Base-by-base conservation (phyloP, 2,329 filamentous ascomycete species). In the Cordyceps militaris region DNA sequence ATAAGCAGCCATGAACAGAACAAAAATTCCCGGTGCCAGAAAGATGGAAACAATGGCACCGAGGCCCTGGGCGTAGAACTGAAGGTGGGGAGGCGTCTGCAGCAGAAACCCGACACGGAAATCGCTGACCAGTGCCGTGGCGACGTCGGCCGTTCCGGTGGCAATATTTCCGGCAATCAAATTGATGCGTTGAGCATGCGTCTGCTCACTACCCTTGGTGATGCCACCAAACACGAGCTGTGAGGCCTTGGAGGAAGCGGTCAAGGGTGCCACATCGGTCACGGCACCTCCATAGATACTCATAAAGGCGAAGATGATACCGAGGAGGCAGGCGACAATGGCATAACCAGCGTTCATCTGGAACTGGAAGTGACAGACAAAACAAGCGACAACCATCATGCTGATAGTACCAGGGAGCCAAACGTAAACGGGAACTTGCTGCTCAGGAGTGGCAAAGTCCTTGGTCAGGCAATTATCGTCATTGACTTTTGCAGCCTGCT, bases 71-170 rank as follows among this genome's bases (percentile, higher is more conserved):
- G 84, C 85, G 62, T 84, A 75, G 76, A 84, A 88, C 69, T 88
- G 85, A 67, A 84, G 78, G 60, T 80, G 76, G 0, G 85, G 85
- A 0, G 85, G 79, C 0, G 85, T 87, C 61, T 79, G 75, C 56
- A 88, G 79, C 4, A 88, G 75, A 75, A 86, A 88, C 4, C 85
- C 85, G 42, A 84, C 83, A 34, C 84, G 79, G 78, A 88, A 87
- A 65, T 89, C 85, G 57, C 76, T 76, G 36, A 82, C 79, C 16
- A 87, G 71, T 53, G 78, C 73, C 38, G 73, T 77, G 46, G 79
- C 72, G 7, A 82, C 78, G 16, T 79, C 76, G 4, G 81, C 80
- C n/a, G 77, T 78, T 57, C 79, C 80, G 0, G 78, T 78, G 8
- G 80, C 79, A 42, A 83, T 74, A 64, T 74, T 74, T 62, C 85